Conservation (phyloP, 768 basidiomycete genomes). For the Boletus reticulatus region DNA sequence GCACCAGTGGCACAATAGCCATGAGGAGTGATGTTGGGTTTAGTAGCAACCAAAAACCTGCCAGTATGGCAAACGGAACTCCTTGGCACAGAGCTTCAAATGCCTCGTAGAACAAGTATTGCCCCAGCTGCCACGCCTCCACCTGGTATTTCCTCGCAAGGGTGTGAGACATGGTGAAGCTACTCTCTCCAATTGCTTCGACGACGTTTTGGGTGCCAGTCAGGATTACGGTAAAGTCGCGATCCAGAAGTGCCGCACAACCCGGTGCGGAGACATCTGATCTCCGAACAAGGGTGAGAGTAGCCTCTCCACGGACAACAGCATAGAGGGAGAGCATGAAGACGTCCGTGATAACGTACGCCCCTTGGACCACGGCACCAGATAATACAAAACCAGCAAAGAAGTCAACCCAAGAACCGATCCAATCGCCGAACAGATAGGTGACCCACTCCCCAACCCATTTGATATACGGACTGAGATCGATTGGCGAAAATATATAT, state of each 20-base stretch:
- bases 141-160: background rate
- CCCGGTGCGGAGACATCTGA: background rate
- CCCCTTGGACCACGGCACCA: background rate
- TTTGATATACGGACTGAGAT: background rate
- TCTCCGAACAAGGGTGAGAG: slow-evolving; percentile 1
- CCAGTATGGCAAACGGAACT: background rate
- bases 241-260: slow-evolving; percentile 2
- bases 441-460: background rate
- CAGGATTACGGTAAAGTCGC: background rate
- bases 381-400: background rate
- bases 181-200: slow-evolving; percentile 2
- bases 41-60: background rate
- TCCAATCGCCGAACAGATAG: background rate
- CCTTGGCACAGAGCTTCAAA: background rate
- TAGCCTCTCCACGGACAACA: background rate
- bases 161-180: background rate
- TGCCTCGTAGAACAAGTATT: background rate
- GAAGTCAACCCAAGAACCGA: background rate
- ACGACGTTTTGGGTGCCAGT: background rate
- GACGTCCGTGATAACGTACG: background rate
- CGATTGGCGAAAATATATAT: background rate
- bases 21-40: background rate
- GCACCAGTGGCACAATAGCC: background rate
- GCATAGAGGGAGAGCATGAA: background rate
- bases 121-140: background rate